Base-by-base conservation (phyloP, 2,329 filamentous ascomycete genomes). In the Colletotrichum tropicale region DNA sequence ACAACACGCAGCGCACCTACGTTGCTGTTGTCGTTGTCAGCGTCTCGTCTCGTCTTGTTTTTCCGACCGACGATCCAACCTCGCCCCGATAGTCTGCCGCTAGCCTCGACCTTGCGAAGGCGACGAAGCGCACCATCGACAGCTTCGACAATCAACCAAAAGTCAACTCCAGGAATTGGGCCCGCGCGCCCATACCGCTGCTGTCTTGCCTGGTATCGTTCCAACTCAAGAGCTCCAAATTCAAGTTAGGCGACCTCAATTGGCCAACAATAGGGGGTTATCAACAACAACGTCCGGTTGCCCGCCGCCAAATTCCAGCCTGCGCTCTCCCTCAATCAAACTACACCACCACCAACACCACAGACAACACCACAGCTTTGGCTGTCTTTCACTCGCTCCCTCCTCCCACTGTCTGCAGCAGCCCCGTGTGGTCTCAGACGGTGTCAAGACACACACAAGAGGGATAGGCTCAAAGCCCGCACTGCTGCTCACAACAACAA, bases 51-150 rank as follows among this genome's bases (percentile, higher is more conserved):
- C 55, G 73, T 75, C 10, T 56, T 58, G 56, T 72, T 67, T 75
- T 67, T 56, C 26, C 32, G 73, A 67, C 52, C 69, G 56, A 67
- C 73, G 69, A 67, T 58, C 69, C 62, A 75, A 67, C 32, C 60
- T 74, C 43, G 38, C 61, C 36, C 56, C 73, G 73, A 73, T 73
- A 75, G 64, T 73, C 74, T 68, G 34, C 64, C 58, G 70, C 58
- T 69, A 76, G 74, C 24, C 36, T 73, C 74, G 36, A 76, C 34
- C 48, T 64, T 43, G 58, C 74, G 58, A 62, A 74, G 48, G 34
- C 21, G 52, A 55, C 58, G 58, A 69, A 74, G 65, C 58, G 74
- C 74, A 52, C 70, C 65, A 30, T 65, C 74, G 58, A 69, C 43
- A 69, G 52, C 64, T 60, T 64, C 64, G 24, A 36, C 34, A 30